A percentile compares a stretch with the other conserved stretches of the same genome.
Conservation (phyloP, 1,284 basidiomycete genomes). For the Rhodotorula sp. region DNA sequence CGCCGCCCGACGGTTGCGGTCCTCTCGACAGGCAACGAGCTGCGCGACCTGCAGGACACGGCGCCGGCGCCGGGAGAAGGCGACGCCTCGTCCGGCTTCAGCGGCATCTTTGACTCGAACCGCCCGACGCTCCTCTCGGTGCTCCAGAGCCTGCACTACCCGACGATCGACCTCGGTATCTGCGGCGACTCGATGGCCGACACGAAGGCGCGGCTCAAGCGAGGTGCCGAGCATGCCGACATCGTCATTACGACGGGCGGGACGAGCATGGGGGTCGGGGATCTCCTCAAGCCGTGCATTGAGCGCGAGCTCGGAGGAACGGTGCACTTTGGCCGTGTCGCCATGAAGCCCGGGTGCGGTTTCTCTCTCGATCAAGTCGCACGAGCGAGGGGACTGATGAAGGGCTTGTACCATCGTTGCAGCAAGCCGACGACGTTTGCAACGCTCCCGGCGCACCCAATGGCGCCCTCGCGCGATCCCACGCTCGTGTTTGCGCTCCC, state of each 20-base stretch:
- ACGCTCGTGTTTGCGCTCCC: slow-evolving; percentile 79
- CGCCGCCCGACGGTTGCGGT: slow-evolving; percentile 73
- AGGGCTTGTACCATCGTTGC: slow-evolving; percentile 51
- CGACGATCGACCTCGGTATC: slow-evolving; percentile 78
- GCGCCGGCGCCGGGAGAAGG: slow-evolving; percentile 50
- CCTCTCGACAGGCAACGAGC: slow-evolving; percentile 81
- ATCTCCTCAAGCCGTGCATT: slow-evolving; percentile 82
- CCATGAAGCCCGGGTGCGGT: slow-evolving; percentile 55
- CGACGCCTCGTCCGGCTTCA: slow-evolving; percentile 1
- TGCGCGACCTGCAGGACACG: slow-evolving; percentile 63
- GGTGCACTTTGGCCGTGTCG: slow-evolving; percentile 73
- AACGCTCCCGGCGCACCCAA: slow-evolving; percentile 58
- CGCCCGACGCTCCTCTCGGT: slow-evolving; percentile 71
- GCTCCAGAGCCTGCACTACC: slow-evolving; percentile 70
- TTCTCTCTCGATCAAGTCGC: not conserved
- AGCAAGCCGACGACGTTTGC: slow-evolving; percentile 85
- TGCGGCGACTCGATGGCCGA: slow-evolving; percentile 66
- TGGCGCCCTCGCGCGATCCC: slow-evolving; percentile 44
- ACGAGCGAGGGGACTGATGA: slow-evolving; percentile 51
- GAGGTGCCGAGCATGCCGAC: slow-evolving; percentile 66
- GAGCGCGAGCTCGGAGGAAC: slow-evolving; percentile 72
- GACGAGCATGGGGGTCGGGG: slow-evolving; percentile 84
- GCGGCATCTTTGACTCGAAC: slow-evolving; percentile 79
- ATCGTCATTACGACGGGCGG: slow-evolving; percentile 81
- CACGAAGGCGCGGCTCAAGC: slow-evolving; percentile 62